phyloP scores from a whole-genome alignment of 73 alveolate species.

The Uronychia binucleata region DNA sequence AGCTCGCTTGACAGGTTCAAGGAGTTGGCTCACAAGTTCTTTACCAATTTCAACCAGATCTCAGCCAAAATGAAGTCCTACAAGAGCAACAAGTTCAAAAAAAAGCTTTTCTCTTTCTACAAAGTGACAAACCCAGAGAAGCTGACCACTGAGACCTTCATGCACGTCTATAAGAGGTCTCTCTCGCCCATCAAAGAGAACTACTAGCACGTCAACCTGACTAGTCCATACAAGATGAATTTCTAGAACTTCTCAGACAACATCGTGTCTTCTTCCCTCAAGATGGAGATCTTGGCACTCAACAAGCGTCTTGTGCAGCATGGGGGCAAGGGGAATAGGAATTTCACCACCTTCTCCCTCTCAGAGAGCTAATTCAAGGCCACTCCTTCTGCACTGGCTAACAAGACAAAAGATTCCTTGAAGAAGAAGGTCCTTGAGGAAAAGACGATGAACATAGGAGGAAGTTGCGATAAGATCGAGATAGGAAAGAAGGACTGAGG shows the following conservation, averaged over 20 bases:
- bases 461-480: too few species aligned
- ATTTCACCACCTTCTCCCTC: neutral
- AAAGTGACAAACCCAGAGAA: conserved; percentile 8
- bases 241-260: conserved; percentile 6
- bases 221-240: conserved; percentile 10
- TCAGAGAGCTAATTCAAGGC: neutral
- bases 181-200: conserved; percentile 23
- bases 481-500: too few species aligned
- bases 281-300: neutral
- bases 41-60: neutral
- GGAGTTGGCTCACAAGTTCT: conserved; percentile 4
- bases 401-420: too few species aligned
- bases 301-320: neutral
- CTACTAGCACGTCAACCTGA: neutral
- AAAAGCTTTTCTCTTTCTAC: conserved; percentile 15
- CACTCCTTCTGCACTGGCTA: too few species aligned
- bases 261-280: conserved; percentile 4
- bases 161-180: conserved; percentile 27
- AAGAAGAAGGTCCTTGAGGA: too few species aligned
- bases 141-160: neutral
- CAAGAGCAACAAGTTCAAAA: conserved; percentile 13
- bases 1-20: too few species aligned
- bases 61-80: conserved; percentile 10
- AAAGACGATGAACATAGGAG: too few species aligned
- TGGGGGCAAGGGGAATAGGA: neutral